Percentiles rank a stretch among this genome's conserved stretches.
Evolutionary conservation across 108 stramenopile genomes (phyloP).

Genomic region (Cyclostephanos tholiformis): DNA sequence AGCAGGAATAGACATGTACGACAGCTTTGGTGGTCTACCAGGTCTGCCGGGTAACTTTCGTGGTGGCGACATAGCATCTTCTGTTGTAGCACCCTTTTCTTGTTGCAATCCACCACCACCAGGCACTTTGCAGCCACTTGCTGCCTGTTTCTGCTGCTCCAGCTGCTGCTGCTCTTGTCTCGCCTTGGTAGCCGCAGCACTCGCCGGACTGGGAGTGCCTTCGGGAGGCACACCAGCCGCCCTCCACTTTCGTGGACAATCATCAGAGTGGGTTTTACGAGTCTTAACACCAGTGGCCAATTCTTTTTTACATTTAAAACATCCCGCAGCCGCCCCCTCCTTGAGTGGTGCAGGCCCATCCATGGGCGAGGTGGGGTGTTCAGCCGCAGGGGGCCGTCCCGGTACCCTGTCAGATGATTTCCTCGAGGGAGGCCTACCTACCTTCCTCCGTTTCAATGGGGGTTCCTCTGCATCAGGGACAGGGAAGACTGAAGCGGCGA

Average conservation of each 20-base stretch:
- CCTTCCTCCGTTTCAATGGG: background rate
- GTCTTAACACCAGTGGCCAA: slow-evolving; percentile 29
- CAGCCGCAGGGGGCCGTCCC: background rate
- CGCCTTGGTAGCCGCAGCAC: slow-evolving; percentile 18
- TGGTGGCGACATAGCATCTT: background rate
- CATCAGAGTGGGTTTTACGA: slow-evolving; percentile 19
- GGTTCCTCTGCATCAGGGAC: background rate
- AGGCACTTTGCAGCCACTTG: background rate
- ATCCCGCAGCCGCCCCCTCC: slow-evolving; percentile 24
- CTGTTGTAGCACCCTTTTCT: background rate
- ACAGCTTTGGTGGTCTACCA: background rate
- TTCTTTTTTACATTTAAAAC: slow-evolving; percentile 23
- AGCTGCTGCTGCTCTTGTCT: slow-evolving; percentile 16
- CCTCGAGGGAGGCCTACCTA: slow-evolving; percentile 11
- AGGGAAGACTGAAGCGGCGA: background rate
- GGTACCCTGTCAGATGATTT: background rate
- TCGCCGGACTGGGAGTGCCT: slow-evolving; percentile 22
- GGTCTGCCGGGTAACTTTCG: background rate
- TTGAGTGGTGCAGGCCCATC: slow-evolving; percentile 4
- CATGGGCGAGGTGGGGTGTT: background rate
- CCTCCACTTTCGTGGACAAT: slow-evolving; percentile 31
- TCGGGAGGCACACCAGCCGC: slow-evolving; percentile 19
- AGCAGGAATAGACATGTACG: too few species aligned
- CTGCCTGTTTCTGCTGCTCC: slow-evolving; percentile 9
- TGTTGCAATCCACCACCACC: background rate